Conservation (phyloP, 2,329 filamentous ascomycete genomes). For the Sarocladiaceae sp. region DNA sequence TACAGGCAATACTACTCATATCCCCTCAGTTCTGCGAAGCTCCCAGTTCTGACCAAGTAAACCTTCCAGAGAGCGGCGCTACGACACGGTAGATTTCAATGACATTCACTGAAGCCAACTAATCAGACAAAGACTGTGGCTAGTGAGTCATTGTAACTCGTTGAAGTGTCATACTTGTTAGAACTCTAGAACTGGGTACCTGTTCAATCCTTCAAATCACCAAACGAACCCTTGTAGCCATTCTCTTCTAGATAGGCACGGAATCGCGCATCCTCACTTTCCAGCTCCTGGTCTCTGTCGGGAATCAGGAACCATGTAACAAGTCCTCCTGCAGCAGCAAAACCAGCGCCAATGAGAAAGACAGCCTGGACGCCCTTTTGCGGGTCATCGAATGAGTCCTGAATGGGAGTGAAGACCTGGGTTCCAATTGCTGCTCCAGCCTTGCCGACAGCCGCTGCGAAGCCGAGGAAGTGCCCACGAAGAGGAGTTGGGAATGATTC, state of each 20-base stretch:
- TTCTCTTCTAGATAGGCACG: constrained; percentile 17
- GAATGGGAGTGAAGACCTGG: constrained; percentile 17
- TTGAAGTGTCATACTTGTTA: no score
- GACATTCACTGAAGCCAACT: no score
- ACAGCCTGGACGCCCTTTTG: constrained; percentile 21
- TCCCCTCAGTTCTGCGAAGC: no score
- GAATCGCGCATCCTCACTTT: constrained; percentile 17
- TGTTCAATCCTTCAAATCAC: constrained; percentile 7
- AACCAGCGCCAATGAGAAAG: constrained; percentile 22
- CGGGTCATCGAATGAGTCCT: constrained; percentile 16
- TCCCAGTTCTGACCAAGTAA: no score
- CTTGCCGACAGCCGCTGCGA: constrained; percentile 47
- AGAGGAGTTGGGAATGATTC: constrained; percentile 47
- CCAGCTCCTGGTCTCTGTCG: constrained; percentile 15
- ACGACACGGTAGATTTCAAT: no score
- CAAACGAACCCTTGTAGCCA: constrained; percentile 14
- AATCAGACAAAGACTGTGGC: no score
- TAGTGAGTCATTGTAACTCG: no score
- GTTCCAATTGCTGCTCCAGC: constrained; percentile 47
- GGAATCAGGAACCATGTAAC: constrained; percentile 23
- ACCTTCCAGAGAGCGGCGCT: no score
- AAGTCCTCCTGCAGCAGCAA: constrained; percentile 19
- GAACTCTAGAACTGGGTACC: no score
- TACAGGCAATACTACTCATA: no score
- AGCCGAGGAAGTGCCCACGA: constrained; percentile 44